Percentiles rank a stretch among this genome's conserved stretches.
Conservation (phyloP, 768 basidiomycete species). For the Pleurotus tuoliensis region DNA sequence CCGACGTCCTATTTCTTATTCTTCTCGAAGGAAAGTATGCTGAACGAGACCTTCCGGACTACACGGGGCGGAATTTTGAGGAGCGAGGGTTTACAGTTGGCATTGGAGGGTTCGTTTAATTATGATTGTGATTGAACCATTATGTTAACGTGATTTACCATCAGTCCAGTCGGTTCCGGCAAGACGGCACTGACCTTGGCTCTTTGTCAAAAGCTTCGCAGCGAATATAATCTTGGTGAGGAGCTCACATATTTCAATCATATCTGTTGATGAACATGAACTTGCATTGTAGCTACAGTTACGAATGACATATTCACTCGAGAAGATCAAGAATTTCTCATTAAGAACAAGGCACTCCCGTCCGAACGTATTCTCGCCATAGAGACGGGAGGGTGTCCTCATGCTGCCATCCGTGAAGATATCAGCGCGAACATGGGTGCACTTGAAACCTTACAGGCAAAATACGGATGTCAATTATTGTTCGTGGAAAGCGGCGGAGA, state of each 20-base stretch:
- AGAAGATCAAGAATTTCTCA: slow-evolving; percentile 97
- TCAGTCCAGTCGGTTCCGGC: slow-evolving; percentile 94
- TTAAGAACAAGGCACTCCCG: slow-evolving; percentile 86
- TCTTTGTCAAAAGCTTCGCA: slow-evolving; percentile 77
- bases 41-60: slow-evolving; percentile 92
- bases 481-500: slow-evolving; percentile 97
- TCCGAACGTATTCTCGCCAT: slow-evolving; percentile 87
- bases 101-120: slow-evolving; percentile 81
- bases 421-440: slow-evolving; percentile 97
- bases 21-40: slow-evolving; percentile 71
- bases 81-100: slow-evolving; percentile 96
- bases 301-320: slow-evolving; percentile 99
- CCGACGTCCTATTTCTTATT: not conserved
- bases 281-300: slow-evolving; percentile 63
- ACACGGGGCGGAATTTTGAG: slow-evolving; percentile 74
- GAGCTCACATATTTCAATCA: not conserved
- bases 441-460: slow-evolving; percentile 88
- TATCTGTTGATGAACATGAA: too few relatives aligned
- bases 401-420: slow-evolving; percentile 97
- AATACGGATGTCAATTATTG: slow-evolving; percentile 85
- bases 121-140: not conserved
- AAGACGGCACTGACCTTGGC: slow-evolving; percentile 94
- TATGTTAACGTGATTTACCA: not conserved
- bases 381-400: slow-evolving; percentile 97
- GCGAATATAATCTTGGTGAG: slow-evolving; percentile 88